Conservation (phyloP, 1,284 basidiomycete genomes). For the Moesziomyces sp. region DNA sequence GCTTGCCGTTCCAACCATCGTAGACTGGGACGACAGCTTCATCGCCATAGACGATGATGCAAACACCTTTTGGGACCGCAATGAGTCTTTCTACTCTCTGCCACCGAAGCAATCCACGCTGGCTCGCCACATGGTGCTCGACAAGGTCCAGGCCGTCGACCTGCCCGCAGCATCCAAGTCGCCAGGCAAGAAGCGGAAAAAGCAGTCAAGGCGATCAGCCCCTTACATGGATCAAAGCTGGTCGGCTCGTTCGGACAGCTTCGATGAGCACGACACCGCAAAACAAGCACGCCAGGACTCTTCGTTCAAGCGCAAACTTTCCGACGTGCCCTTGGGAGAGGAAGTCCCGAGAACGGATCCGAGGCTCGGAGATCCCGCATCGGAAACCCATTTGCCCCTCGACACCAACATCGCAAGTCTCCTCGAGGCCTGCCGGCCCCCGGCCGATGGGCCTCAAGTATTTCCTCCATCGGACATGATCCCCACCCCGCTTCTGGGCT, state of each 20-base stretch:
- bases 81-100: constrained; percentile 35
- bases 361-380: constrained; percentile 26
- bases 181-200: constrained; percentile 30
- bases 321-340: constrained; percentile 12
- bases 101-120: constrained; percentile 35
- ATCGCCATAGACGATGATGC: constrained; percentile 24
- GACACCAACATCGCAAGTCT: constrained; percentile 45
- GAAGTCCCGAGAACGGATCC: constrained; percentile 17
- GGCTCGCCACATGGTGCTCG: constrained; percentile 32
- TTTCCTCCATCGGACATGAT: constrained; percentile 38
- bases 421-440: constrained; percentile 46
- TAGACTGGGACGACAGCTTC: constrained; percentile 38
- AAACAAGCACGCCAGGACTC: background rate
- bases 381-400: constrained; percentile 28
- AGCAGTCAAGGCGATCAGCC: background rate
- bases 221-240: background rate
- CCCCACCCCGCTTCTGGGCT: constrained; percentile 34
- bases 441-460: constrained; percentile 17
- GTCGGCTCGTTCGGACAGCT: background rate
- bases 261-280: background rate
- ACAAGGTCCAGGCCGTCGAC: constrained; percentile 27
- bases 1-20: constrained; percentile 27
- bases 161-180: constrained; percentile 16
- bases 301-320: constrained; percentile 7
- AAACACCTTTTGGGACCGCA: constrained; percentile 43